Percentiles rank a stretch among this genome's conserved stretches.
These are phyloP conservation scores for Suhomyces canberraensis DNA, from an alignment of 805 yeast species.

Conservation along the genomic window DNA sequence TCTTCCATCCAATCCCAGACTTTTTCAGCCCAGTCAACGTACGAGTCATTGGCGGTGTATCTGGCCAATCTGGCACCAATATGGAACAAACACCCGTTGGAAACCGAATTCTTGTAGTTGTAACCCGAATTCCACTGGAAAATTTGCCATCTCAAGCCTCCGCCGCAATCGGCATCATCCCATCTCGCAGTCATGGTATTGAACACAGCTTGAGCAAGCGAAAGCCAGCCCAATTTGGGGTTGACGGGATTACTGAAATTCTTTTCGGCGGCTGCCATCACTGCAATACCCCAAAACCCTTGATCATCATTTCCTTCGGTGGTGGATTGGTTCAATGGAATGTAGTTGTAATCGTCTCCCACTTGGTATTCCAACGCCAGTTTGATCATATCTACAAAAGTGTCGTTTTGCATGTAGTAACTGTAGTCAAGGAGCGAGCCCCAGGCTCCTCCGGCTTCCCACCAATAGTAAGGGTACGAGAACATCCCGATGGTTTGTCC, in stretches of 20 bases:
- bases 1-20: constrained; percentile 45
- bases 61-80: constrained; percentile 44
- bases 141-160: constrained; percentile 48
- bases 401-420: constrained; percentile 64
- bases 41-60: constrained; percentile 37
- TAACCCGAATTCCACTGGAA: constrained; percentile 48
- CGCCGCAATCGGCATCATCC: constrained; percentile 36
- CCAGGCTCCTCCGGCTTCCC: constrained; percentile 98
- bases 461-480: constrained; percentile 91
- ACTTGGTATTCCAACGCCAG: constrained; percentile 70
- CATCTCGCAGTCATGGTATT: constrained; percentile 46
- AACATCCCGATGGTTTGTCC: constrained; percentile 91
- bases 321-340: constrained; percentile 83
- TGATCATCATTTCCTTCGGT: constrained; percentile 98
- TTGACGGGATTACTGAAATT: constrained; percentile 62
- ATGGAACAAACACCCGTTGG: constrained; percentile 44
- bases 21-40: constrained; percentile 40
- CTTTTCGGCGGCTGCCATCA: constrained; percentile 87
- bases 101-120: constrained; percentile 43
- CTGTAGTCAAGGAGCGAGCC: constrained; percentile 81
- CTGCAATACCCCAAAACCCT: constrained; percentile 94
- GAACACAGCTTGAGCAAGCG: constrained; percentile 41
- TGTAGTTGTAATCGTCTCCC: constrained; percentile 64
- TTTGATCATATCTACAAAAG: constrained; percentile 57
- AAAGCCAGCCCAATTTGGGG: constrained; percentile 35